Base-by-base conservation (phyloP, 2,329 filamentous ascomycete species). In the Neonectria neomacrospora region DNA sequence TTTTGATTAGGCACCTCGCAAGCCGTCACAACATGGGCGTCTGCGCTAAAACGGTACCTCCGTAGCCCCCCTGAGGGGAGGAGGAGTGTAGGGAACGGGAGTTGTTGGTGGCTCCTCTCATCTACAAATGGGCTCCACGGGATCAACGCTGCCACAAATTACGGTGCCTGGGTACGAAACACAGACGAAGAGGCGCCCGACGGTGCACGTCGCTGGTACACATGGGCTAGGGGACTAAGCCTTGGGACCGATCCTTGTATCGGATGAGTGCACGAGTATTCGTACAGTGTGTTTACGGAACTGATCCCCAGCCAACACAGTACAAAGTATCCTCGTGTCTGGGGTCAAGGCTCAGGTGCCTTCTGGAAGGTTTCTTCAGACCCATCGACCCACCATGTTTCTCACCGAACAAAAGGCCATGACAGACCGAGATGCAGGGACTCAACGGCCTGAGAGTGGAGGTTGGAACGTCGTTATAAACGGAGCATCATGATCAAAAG, bases 341-440 rank as follows among this genome's bases (percentile, higher is more conserved):
- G 59, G 61, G 63, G 67, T 56, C 58, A 57, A 44, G 47, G 30
- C 53, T 71, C 67, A 65, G 65, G 64, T 64, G 65, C 55, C 65
- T 75, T 75, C 73, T 75, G 68, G 73, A 75, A 75, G 61, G 61
- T 66, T 75, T 75, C 73, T 68, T 58, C 64, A 69, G 60, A 61
- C 58, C 65, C 64, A 53, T 67, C 52, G 66, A 59, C 58, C 72
- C 70, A 72, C 69, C 50, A 45, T 45, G 60, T 52, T 58, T 63
- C 62, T 64, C 63, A 66, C 67, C 58, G 55, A 67, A 58, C 55
- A 65, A 65, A 65, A 58, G 34, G 39, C 61, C 59, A 59, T 57
- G 48, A 60, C 61, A 54, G 65, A 70, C 62, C 62, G 67, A 67
- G 57, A 57, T 16, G 55, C 56, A 67, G 63, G 61, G 63, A 61